Evolutionary conservation across 2,329 filamentous ascomycete species (phyloP).

Genomic region (Microdochium paspali): DNA sequence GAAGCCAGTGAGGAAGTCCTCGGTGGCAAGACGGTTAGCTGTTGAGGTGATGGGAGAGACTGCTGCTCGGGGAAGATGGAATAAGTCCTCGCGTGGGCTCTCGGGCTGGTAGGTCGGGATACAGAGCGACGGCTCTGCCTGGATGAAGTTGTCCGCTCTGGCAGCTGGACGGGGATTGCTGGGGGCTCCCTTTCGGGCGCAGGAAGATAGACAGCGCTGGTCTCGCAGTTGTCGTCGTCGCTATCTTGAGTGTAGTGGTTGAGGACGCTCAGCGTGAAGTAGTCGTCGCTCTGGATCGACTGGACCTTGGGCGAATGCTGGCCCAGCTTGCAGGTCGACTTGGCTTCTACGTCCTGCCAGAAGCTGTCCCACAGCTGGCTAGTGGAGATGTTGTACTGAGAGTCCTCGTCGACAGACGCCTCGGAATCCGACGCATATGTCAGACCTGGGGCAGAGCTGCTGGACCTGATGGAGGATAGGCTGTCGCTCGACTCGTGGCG

Average conservation of each 20-base stretch:
- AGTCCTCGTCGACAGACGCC: constrained; percentile 39
- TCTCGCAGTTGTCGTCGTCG: constrained; percentile 9
- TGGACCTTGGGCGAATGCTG: background rate
- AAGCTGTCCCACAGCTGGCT: constrained; percentile 43
- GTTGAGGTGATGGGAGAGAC: constrained; percentile 4
- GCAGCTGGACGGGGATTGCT: constrained; percentile 5
- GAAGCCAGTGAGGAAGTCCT: constrained; percentile 17
- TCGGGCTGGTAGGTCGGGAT: constrained; percentile 4
- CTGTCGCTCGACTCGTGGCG: constrained; percentile 17
- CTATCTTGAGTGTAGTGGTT: constrained; percentile 3
- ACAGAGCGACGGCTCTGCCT: background rate
- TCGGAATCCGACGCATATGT: constrained; percentile 44
- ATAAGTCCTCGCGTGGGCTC: constrained; percentile 19
- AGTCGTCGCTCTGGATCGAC: constrained; percentile 5
- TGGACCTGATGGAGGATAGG: constrained; percentile 34
- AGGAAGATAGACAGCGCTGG: too few species aligned
- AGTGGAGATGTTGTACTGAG: constrained; percentile 33
- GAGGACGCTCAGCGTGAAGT: constrained; percentile 8
- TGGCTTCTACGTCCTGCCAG: constrained; percentile 22
- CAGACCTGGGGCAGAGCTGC: constrained; percentile 36
- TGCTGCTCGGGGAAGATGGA: constrained; percentile 31
- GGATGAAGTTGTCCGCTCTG: background rate
- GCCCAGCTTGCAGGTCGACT: constrained; percentile 1
- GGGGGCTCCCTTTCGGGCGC: constrained; percentile 13
- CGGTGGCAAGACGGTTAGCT: constrained; percentile 21